Evolutionary conservation across 352 stramenopile species (phyloP).

Genomic region (Phytopythium chamaehyphon): DNA sequence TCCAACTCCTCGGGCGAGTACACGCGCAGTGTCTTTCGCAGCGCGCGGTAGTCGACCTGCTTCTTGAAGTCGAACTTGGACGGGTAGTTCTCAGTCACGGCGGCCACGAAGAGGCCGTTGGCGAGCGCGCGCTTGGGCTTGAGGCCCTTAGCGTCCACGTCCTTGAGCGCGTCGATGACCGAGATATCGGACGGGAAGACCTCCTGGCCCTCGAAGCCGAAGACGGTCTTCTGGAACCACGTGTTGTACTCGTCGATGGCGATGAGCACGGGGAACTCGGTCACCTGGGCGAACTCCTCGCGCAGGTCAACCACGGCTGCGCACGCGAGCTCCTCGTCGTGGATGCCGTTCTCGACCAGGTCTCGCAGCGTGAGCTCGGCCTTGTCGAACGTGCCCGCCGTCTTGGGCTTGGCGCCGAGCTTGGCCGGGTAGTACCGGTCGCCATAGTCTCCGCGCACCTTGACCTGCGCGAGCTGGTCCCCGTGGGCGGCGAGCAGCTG

Average conservation of each 20-base stretch:
- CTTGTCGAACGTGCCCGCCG: conserved; percentile 42
- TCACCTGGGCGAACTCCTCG: conserved; percentile 68
- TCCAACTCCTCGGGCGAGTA: conserved; percentile 77
- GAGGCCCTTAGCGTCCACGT: conserved; percentile 63
- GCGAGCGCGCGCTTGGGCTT: conserved; percentile 52
- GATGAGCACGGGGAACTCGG: conserved; percentile 83
- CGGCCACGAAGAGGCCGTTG: conserved; percentile 81
- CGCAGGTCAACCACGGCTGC: conserved; percentile 78
- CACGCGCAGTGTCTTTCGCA: conserved; percentile 72
- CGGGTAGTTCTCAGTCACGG: conserved; percentile 83
- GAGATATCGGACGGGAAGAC: conserved; percentile 75
- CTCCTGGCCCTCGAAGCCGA: conserved; percentile 80
- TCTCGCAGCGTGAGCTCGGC: conserved; percentile 66
- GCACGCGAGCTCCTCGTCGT: conserved; percentile 79
- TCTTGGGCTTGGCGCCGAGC: conserved; percentile 75
- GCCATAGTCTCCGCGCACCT: conserved; percentile 63
- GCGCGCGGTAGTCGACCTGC: conserved; percentile 74
- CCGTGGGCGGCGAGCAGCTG: conserved; percentile 77
- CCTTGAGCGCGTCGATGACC: conserved; percentile 71
- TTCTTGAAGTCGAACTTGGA: conserved; percentile 75
- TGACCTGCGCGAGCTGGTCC: conserved; percentile 59
- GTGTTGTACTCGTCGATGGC: conserved; percentile 88
- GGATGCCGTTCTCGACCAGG: conserved; percentile 73
- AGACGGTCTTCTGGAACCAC: conserved; percentile 84
- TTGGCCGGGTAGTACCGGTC: conserved; percentile 78